These are phyloP conservation scores for Neofusicoccum sp. DNA, from an alignment of 2,329 filamentous ascomycete genomes.

Conservation along the genomic window DNA sequence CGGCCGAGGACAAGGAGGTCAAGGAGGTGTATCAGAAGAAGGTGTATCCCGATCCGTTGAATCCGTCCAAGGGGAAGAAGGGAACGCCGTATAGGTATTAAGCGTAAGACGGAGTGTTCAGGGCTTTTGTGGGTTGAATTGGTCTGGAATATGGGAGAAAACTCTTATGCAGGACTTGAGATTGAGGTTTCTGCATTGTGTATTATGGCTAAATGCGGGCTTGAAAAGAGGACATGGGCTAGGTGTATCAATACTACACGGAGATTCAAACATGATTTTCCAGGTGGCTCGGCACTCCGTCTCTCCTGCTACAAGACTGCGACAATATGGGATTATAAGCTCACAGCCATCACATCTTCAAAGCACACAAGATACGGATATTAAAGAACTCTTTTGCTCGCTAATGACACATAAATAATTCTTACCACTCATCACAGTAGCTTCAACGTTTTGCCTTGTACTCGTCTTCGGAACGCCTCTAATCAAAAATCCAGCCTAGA, in stretches of 20 bases:
- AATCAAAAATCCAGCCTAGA: not conserved
- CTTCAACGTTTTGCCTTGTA: not conserved
- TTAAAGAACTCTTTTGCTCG: constrained; percentile 13
- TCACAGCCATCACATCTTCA: too few relatives aligned
- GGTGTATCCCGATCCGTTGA: constrained; percentile 17
- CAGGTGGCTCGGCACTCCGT: too few relatives aligned
- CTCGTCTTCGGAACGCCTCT: not conserved
- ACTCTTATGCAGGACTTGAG: not conserved
- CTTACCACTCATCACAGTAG: not conserved
- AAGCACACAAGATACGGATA: not conserved
- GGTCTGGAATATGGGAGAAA: not conserved
- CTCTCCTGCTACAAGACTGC: too few relatives aligned
- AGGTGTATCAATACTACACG: not conserved
- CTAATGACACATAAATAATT: constrained; percentile 13
- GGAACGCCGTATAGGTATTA: not conserved
- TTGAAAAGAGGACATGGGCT: not conserved
- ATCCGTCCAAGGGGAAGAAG: constrained; percentile 13
- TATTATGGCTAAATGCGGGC: not conserved
- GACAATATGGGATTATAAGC: too few relatives aligned
- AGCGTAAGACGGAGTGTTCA: not conserved
- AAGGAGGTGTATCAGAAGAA: constrained; percentile 4
- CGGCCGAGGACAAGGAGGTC: constrained; percentile 7
- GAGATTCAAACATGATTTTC: too few relatives aligned
- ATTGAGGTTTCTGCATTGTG: not conserved
- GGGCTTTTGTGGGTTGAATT: not conserved